Evolutionary conservation across 495 filamentous ascomycete species (phyloP).

Genomic region (Acidiella bohemica): DNA sequence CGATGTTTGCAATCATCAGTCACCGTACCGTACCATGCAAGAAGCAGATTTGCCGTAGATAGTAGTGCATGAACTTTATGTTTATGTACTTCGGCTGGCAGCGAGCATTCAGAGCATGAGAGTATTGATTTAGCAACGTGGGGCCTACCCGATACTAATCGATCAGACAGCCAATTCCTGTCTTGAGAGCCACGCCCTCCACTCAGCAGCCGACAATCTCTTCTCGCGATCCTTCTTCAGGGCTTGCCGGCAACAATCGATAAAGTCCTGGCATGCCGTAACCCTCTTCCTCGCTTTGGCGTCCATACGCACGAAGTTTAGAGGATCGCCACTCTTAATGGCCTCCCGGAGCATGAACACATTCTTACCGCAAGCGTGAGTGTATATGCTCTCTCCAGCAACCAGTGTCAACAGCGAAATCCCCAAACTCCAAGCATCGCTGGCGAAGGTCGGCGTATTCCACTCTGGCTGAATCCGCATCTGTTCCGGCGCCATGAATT

Average conservation of each 20-base stretch:
- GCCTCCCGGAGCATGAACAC: slow-evolving; percentile 18
- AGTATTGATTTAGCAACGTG: too few species aligned
- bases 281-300: slow-evolving; percentile 7
- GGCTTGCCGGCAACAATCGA: slow-evolving; percentile 18
- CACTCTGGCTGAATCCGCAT: slow-evolving; percentile 16
- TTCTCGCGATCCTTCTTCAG: slow-evolving; percentile 16
- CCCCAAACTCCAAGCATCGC: slow-evolving; percentile 44
- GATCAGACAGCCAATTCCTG: slow-evolving; percentile 4
- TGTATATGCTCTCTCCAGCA: slow-evolving; percentile 41
- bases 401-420: slow-evolving; percentile 43
- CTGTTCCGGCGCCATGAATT: slow-evolving; percentile 43
- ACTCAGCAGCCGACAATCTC: slow-evolving; percentile 5
- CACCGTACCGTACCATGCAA: too few species aligned
- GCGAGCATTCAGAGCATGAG: too few species aligned
- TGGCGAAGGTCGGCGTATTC: slow-evolving; percentile 28
- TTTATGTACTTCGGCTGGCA: too few species aligned
- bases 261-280: slow-evolving; percentile 16
- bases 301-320: slow-evolving; percentile 16
- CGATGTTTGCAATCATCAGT: too few species aligned
- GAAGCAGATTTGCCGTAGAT: too few species aligned
- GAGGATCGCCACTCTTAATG: slow-evolving; percentile 17
- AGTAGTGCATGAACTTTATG: too few species aligned
- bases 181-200: slow-evolving; percentile 9
- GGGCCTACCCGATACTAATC: too few species aligned
- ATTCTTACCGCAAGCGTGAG: slow-evolving; percentile 28